Conservation (phyloP, 805 yeast species). For the Candida palmyrensis region DNA sequence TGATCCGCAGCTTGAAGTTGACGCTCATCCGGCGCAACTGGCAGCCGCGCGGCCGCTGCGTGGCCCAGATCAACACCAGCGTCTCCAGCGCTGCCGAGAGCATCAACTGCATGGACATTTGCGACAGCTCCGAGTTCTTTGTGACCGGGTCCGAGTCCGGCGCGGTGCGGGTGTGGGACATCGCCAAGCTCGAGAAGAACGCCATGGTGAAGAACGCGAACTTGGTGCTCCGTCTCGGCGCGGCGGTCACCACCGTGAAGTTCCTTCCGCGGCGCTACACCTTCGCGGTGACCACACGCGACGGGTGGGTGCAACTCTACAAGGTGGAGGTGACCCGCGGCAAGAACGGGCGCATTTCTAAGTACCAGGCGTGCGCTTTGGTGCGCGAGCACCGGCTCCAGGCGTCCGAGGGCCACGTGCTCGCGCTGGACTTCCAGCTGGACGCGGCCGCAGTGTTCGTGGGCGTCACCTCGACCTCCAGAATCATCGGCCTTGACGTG, state of each 20-base stretch:
- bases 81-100: constrained; percentile 30
- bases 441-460: constrained; percentile 40
- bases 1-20: constrained; percentile 8
- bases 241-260: constrained; percentile 43
- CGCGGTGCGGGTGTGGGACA: constrained; percentile 72
- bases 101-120: constrained; percentile 52
- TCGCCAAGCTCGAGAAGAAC: constrained; percentile 56
- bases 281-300: constrained; percentile 49
- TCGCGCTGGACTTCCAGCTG: constrained; percentile 37
- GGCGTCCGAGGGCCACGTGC: constrained; percentile 35
- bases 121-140: constrained; percentile 61
- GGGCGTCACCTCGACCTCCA: constrained; percentile 48
- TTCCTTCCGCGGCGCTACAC: constrained; percentile 54
- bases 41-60: constrained; percentile 47
- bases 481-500: constrained; percentile 52
- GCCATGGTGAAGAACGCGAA: constrained; percentile 45
- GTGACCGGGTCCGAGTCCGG: constrained; percentile 80
- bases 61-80: constrained; percentile 63
- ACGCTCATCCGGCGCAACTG: constrained; percentile 5
- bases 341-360: constrained; percentile 25
- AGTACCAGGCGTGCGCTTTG: constrained; percentile 20
- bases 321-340: constrained; percentile 29
- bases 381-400: constrained; percentile 39
- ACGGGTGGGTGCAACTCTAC: constrained; percentile 40
- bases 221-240: constrained; percentile 42